A percentile compares a stretch with the other conserved stretches of the same genome.
Evolutionary conservation across 345 rosid species (phyloP).

Genomic region (Populus euphratica): DNA sequence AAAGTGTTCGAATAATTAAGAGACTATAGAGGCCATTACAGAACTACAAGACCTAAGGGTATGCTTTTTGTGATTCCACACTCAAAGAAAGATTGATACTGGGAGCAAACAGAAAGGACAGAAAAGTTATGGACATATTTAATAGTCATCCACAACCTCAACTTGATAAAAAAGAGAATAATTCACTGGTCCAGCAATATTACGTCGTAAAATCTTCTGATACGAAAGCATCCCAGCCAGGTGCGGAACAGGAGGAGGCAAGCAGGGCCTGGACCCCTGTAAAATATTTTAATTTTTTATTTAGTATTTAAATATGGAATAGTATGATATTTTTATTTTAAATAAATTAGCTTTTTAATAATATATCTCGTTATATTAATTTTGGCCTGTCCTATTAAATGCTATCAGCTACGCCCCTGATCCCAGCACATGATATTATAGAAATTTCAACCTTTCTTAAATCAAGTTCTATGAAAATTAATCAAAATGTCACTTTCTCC

Average conservation of each 20-base stretch:
- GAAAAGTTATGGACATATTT: constrained; percentile 42
- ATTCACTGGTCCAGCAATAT: constrained; percentile 25
- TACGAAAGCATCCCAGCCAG: constrained; percentile 7
- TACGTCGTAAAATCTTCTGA: constrained; percentile 20
- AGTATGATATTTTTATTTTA: too few relatives aligned
- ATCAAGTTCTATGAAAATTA: constrained; percentile 15
- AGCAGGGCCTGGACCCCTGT: too few relatives aligned
- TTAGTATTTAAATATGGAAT: too few relatives aligned
- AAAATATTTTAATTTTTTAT: too few relatives aligned
- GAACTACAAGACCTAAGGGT: constrained; percentile 10
- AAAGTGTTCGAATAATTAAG: constrained; percentile 32
- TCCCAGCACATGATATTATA: constrained; percentile 16
- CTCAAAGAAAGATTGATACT: constrained; percentile 38
- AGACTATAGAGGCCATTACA: constrained; percentile 15
- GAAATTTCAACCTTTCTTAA: constrained; percentile 21
- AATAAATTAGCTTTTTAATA: too few relatives aligned
- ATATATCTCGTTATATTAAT: too few relatives aligned
- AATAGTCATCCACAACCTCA: constrained; percentile 45
- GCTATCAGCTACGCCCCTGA: too few relatives aligned
- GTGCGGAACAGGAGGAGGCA: too few relatives aligned
- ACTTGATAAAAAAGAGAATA: constrained; percentile 43
- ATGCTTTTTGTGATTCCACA: constrained; percentile 36
- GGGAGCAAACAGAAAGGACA: constrained; percentile 44
- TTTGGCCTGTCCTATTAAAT: too few relatives aligned
- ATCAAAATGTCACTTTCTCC: constrained; percentile 42